phyloP scores from a whole-genome alignment of 306 rosid species.

The Comarum palustre region DNA sequence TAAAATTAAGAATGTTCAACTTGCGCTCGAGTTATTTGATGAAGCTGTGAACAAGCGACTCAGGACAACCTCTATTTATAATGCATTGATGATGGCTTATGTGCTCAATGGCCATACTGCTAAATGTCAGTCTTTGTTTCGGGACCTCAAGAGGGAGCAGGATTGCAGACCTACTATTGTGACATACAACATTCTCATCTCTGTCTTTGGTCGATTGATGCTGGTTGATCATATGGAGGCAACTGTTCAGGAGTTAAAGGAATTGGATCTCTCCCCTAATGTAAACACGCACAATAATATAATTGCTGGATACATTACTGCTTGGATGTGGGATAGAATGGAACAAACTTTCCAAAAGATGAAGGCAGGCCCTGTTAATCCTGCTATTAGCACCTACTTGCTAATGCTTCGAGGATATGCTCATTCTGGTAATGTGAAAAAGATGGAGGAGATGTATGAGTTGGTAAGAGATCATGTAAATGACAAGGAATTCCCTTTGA shows the following conservation, averaged over 20 bases:
- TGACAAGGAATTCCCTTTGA: slow-evolving; percentile 34
- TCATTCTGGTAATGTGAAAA: slow-evolving; percentile 52
- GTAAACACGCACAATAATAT: slow-evolving; percentile 56
- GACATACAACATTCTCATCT: slow-evolving; percentile 46
- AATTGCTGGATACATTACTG: slow-evolving; percentile 65
- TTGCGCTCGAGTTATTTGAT: slow-evolving; percentile 51
- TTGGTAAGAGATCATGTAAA: slow-evolving; percentile 42
- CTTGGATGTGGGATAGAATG: slow-evolving; percentile 85
- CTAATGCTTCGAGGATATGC: slow-evolving; percentile 85
- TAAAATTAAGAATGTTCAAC: slow-evolving; percentile 45
- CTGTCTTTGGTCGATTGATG: slow-evolving; percentile 62
- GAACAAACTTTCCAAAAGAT: slow-evolving; percentile 51
- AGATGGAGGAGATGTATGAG: slow-evolving; percentile 68
- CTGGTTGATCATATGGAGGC: slow-evolving; percentile 70
- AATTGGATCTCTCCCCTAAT: slow-evolving; percentile 37
- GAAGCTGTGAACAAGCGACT: slow-evolving; percentile 54
- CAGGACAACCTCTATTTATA: slow-evolving; percentile 54
- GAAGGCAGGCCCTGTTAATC: slow-evolving; percentile 45
- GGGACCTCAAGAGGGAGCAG: slow-evolving; percentile 52
- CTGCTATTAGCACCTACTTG: slow-evolving; percentile 45
- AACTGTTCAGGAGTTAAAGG: slow-evolving; percentile 42
- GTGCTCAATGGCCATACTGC: slow-evolving; percentile 58
- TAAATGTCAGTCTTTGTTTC: slow-evolving; percentile 53
- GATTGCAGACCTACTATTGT: slow-evolving; percentile 44
- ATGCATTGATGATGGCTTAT: slow-evolving; percentile 69